Evolutionary conservation across 2,329 filamentous ascomycete genomes (phyloP).

Genomic region (Anthostomella pinea): DNA sequence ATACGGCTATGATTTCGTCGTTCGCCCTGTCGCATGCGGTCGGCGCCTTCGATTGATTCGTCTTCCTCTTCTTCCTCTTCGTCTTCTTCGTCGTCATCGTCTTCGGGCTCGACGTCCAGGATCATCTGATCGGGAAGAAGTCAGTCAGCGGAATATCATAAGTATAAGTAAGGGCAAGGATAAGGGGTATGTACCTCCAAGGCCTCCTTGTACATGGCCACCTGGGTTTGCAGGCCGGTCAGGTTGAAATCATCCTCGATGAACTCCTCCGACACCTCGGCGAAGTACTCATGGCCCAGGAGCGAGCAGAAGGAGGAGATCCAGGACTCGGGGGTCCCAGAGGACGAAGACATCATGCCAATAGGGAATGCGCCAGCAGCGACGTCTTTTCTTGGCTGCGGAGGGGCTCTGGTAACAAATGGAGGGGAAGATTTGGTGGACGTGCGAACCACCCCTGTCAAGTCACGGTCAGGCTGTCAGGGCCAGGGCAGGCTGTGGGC

Average conservation of each 20-base stretch:
- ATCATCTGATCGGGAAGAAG: constrained; percentile 66
- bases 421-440: constrained; percentile 1
- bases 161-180: background rate
- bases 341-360: constrained; percentile 56
- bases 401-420: constrained; percentile 4
- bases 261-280: constrained; percentile 97
- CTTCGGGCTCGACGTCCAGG: constrained; percentile 94
- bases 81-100: constrained; percentile 83
- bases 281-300: constrained; percentile 97
- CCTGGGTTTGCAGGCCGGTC: constrained; percentile 90
- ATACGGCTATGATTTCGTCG: constrained; percentile 79
- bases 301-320: constrained; percentile 96
- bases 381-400: constrained; percentile 4
- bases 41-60: constrained; percentile 63
- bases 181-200: constrained; percentile 61
- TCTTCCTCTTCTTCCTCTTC: constrained; percentile 72
- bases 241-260: constrained; percentile 99
- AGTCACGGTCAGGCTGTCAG: background rate
- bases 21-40: constrained; percentile 54
- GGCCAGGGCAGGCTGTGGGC: background rate
- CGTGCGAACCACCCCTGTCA: constrained; percentile 1
- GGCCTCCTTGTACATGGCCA: constrained; percentile 98
- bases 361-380: background rate
- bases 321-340: constrained; percentile 78
- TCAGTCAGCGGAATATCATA: constrained; percentile 14